Conservation (phyloP, 495 filamentous ascomycete species). For the Penicillium malachiteum region DNA sequence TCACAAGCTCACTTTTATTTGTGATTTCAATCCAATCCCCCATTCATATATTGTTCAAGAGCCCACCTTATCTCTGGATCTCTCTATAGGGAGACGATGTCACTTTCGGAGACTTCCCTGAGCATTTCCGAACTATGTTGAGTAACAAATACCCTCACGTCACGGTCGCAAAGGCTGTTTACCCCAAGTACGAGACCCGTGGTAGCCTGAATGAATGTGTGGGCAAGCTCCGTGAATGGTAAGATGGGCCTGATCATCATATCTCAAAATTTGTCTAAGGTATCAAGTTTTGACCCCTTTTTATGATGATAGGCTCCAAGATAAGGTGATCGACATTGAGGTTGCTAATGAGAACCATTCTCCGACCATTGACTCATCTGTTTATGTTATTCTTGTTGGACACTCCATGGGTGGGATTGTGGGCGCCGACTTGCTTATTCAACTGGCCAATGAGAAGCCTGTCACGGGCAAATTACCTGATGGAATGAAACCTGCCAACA, state of each 20-base stretch:
- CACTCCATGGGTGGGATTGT: slow-evolving; percentile 99
- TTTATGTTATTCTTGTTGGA: slow-evolving; percentile 80
- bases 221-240: slow-evolving; percentile 83
- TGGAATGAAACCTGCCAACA: slow-evolving; percentile 33
- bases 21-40: too few species aligned
- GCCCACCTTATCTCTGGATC: too few species aligned
- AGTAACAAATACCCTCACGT: slow-evolving; percentile 71
- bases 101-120: slow-evolving; percentile 79
- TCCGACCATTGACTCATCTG: slow-evolving; percentile 84
- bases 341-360: slow-evolving; percentile 77
- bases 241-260: slow-evolving; percentile 5
- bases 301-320: slow-evolving; percentile 64
- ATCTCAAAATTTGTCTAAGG: background rate
- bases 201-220: slow-evolving; percentile 85
- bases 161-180: slow-evolving; percentile 66
- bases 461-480: slow-evolving; percentile 40
- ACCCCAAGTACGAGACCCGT: slow-evolving; percentile 89
- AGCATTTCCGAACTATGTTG: slow-evolving; percentile 69
- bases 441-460: slow-evolving; percentile 65
- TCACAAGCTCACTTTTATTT: background rate
- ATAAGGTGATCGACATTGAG: slow-evolving; percentile 92
- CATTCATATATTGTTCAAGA: too few species aligned
- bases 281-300: background rate
- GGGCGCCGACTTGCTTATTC: slow-evolving; percentile 79
- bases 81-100: slow-evolving; percentile 72